Evolutionary conservation across 192 early-diverging fungal genomes (phyloP), one percentile per base, ranked within the genome.

Genomic region (Podila clonocystis): DNA sequence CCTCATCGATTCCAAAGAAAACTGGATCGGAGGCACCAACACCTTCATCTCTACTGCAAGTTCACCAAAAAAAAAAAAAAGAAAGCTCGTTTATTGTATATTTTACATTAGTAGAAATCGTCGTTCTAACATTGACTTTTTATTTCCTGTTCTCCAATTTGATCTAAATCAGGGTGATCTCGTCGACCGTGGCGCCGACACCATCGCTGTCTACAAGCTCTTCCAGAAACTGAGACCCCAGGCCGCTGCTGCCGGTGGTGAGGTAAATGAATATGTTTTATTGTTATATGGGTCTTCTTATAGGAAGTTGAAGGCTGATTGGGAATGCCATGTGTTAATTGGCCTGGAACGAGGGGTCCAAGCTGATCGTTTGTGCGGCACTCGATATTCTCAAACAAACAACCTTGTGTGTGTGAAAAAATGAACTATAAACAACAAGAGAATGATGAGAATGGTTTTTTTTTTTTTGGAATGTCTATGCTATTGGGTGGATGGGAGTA

Each of bases 131-230:
- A 24, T 24, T 8, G 9, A 34, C 22, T 50, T 66, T 20, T 30
- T 59, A 24, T 24, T 49, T 26, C 9, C 24, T 29, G 29, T 55
- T 62, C 6, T 63, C 50, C 24, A 26, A 0, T n/a, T 61, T 33
- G n/a, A 28, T 26, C 12, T 45, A 41, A 31, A 36, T 36, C 52
- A 90, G 87, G 92, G 92, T 9, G 93, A 95, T 75, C 86, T 95
- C 4, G 90, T 95, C 8, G 93, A 95, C 70, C 67, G 93, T 36
- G 92, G 93, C 20, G 80, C 87, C 0, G 92, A 95, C 71, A 94
- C 92, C 3, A 92, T 95, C 50, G 67, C 65, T 9, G 61, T 95
- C 9, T 95, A 93, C 75, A 74, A 86, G 12, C 72, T 93, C 48
- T 76, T 94, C 41, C 74, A 85, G 48, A 82, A 85, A 28, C 75